phyloP scores from a whole-genome alignment of 2,329 filamentous ascomycete genomes.

The Hyphodiscus sp. region DNA sequence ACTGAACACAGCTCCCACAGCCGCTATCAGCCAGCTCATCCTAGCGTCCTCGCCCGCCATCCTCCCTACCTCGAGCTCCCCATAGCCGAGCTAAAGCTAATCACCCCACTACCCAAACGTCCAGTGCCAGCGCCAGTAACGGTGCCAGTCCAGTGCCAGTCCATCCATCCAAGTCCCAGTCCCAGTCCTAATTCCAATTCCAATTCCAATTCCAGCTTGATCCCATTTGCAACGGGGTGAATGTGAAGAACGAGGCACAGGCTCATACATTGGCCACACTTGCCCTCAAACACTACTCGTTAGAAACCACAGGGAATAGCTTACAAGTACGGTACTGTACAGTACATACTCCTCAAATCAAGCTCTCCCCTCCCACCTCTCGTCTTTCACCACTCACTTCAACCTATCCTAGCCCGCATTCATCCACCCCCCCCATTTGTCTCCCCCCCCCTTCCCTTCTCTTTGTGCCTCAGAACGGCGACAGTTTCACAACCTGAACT shows the following conservation, averaged over 20 bases:
- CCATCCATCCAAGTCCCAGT: too few relatives aligned
- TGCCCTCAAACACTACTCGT: constrained; percentile 12
- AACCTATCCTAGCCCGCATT: background rate
- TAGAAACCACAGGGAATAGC: constrained; percentile 9
- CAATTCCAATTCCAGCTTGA: too few relatives aligned
- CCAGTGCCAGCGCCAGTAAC: background rate
- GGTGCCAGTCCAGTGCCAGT: too few relatives aligned
- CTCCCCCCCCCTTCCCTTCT: background rate
- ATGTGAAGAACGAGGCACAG: background rate
- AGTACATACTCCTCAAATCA: too few relatives aligned
- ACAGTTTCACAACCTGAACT: background rate
- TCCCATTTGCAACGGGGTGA: too few relatives aligned
- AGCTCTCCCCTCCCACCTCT: too few relatives aligned
- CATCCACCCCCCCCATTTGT: background rate
- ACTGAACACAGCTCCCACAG: background rate
- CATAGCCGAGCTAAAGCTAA: background rate
- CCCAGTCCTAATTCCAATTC: too few relatives aligned
- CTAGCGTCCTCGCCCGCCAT: too few relatives aligned
- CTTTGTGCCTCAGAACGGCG: background rate
- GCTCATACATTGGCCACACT: background rate
- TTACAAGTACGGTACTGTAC: too few relatives aligned
- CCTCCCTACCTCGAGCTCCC: background rate
- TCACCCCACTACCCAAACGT: constrained; percentile 1
- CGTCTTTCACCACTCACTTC: constrained; percentile 4
- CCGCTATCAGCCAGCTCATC: background rate